Evolutionary conservation across 139 green algal genomes (phyloP).

Genomic region (Haematococcus lacustris): DNA sequence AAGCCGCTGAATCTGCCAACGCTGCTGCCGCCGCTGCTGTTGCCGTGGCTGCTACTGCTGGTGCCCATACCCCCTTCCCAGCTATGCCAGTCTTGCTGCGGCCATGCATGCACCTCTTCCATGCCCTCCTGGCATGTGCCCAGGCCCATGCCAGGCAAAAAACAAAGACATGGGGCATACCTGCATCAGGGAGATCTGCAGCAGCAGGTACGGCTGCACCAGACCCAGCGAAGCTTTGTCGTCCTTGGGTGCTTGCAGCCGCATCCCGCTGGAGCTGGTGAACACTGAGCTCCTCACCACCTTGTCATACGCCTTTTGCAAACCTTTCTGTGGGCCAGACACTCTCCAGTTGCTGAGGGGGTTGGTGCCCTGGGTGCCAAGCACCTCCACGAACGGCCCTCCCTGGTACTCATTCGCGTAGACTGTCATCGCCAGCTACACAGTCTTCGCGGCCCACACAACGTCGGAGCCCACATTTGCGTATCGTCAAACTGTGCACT

Average conservation of each 20-base stretch:
- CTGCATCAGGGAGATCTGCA: conserved; percentile 14
- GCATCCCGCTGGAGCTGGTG: conserved; percentile 7
- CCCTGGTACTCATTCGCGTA: conserved; percentile 19
- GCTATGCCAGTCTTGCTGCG: not conserved
- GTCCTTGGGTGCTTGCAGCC: conserved; percentile 20
- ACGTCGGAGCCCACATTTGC: too few relatives aligned
- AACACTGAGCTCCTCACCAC: conserved; percentile 30
- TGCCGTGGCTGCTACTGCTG: not conserved
- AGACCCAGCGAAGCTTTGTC: conserved; percentile 21
- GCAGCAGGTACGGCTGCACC: conserved; percentile 26
- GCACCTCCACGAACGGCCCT: conserved; percentile 20
- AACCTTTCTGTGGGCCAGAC: conserved; percentile 1
- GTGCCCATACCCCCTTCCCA: conserved; percentile 2
- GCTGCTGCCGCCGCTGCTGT: too few relatives aligned
- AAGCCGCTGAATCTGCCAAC: too few relatives aligned
- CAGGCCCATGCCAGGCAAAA: too few relatives aligned
- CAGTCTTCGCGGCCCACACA: too few relatives aligned
- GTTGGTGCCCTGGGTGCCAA: conserved; percentile 20
- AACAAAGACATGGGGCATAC: not conserved
- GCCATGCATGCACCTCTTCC: not conserved
- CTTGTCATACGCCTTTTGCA: conserved; percentile 34
- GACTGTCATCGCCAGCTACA: not conserved
- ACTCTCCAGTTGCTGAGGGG: conserved; percentile 24
- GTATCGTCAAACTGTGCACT: too few relatives aligned
- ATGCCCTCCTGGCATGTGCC: not conserved